Evolutionary conservation across 257 asterid genomes (phyloP).

Genomic region (Plantago elongata): DNA sequence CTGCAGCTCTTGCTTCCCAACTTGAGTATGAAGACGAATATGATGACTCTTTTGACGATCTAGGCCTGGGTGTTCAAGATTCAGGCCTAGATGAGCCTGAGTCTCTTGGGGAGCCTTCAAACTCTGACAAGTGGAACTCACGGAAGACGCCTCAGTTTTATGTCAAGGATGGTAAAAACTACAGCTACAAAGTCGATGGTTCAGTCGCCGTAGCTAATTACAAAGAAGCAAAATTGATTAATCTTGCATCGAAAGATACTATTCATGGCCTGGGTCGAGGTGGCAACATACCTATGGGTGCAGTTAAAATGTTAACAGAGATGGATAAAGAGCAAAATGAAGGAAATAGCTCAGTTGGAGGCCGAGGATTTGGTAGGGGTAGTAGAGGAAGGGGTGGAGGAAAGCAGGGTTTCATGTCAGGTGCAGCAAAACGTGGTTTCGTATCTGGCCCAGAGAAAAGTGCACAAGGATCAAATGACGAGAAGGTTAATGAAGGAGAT

Average conservation of each 20-base stretch:
- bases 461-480: conserved; percentile 22
- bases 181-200: conserved; percentile 88
- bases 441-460: conserved; percentile 1
- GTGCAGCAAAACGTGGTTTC: conserved; percentile 2
- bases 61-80: conserved; percentile 79
- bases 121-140: conserved; percentile 52
- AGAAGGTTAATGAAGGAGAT: conserved; percentile 22
- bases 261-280: conserved; percentile 90
- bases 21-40: conserved; percentile 96
- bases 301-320: conserved; percentile 39
- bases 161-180: conserved; percentile 93
- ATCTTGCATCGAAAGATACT: conserved; percentile 54
- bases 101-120: conserved; percentile 15
- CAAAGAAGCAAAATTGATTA: conserved; percentile 65
- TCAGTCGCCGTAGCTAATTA: conserved; percentile 68
- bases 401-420: conserved; percentile 17
- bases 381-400: conserved; percentile 40
- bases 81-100: conserved; percentile 66
- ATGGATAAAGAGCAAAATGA: conserved; percentile 27
- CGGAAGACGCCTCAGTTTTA: conserved; percentile 71
- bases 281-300: conserved; percentile 78
- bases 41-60: conserved; percentile 93
- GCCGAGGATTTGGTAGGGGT: conserved; percentile 30
- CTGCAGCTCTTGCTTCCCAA: conserved; percentile 66
- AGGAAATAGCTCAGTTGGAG: conserved; percentile 23